Base-by-base conservation (phyloP, 2,329 filamentous ascomycete genomes). In the Elsinoe australis region DNA sequence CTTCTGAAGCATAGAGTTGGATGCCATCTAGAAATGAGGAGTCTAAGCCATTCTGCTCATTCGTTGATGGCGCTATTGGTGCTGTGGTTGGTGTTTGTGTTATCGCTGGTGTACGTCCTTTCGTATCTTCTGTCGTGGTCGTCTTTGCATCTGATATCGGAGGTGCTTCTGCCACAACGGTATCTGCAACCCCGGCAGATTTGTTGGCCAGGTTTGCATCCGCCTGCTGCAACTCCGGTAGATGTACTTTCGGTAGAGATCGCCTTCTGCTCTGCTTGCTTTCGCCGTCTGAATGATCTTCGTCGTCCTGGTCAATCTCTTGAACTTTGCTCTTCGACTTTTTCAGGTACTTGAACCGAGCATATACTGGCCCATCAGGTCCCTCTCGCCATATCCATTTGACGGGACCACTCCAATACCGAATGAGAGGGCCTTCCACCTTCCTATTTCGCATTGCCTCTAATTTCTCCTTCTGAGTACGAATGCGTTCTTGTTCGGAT, bases 351-450 rank as follows among this genome's bases (percentile, higher is more conserved):
- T 41, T 63, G 56, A 56, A 63, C 54, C 53, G 64, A 55, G 58
- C 66, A 52, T 48, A 48, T 21, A 48, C 45, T 5, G 45, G 45
- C 18, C 45, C 45, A 79, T 76, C 59, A 79, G 82, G 59, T 89
- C 70, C 61, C 82, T 85, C 18, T 83, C 84, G 58, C 87, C 82
- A 48, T 49, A 83, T 75, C 76, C 87, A 90, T 57, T 86, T 79
- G 26, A 85, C 85, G 53, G 87, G 78, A n/a, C 90, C 92, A 64
- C 89, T 96, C 83, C 89, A 95, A 64, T 85, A 90, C 2, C 86
- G 87, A 33, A 95, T 82, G 8, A 95, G 87, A 0, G 92, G 87
- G 0, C 92, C 92, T 47, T 90, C 82, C 6, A 96, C 75, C 44
- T 85, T 87, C 41, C 89, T 80, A 62, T 88, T 87, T 59, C 94